Base-by-base conservation (phyloP, 805 yeast genomes). In the Tetrapisispora phaffii region DNA sequence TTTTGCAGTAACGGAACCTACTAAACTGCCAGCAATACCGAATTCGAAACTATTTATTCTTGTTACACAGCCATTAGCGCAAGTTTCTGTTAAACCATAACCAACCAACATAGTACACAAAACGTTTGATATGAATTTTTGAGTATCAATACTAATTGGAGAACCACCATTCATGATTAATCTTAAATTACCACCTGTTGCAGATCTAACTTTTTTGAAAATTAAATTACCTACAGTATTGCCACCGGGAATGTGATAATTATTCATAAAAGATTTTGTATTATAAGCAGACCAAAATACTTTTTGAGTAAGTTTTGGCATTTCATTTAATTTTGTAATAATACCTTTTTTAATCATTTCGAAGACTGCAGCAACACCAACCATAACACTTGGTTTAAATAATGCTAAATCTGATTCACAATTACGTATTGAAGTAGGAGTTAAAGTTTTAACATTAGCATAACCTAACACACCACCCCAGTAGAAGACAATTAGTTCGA, bases 361-460 rank as follows among this genome's bases (percentile, higher is more conserved):
- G 95, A 96, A 93, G 44, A 93, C 97, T 4, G 97, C 96, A 16
- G 97, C 97, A 46, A 93, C 98, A 66, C 96, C 98, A 52, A 88
- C 96, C 96, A 93, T 85, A 55, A 89, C 68, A 5, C 96, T 85
- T 47, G 98, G 98, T 64, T 79, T 74, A 68, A 88, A 85, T 59
- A 83, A 85, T 46, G 74, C 76, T 71, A 93, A 76, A 65, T 93
- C 98, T 58, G 96, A 90, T 46, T 76, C 69, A 71, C 95, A 88
- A 69, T 93, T 85, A 58, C 76, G 80, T 60, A 85, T 79, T 2
- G 95, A 85, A 1, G 74, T 70, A 51, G 85, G 95, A 19, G 95
- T 79, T 55, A 93, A 71, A 26, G 98, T 90, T 70, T 88, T 88
- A 50, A 90, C 96, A 56, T 73, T 80, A 42, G 95, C 97, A 69